Base-by-base conservation (phyloP, 2,329 filamentous ascomycete genomes). In the Talaromyces piceae region DNA sequence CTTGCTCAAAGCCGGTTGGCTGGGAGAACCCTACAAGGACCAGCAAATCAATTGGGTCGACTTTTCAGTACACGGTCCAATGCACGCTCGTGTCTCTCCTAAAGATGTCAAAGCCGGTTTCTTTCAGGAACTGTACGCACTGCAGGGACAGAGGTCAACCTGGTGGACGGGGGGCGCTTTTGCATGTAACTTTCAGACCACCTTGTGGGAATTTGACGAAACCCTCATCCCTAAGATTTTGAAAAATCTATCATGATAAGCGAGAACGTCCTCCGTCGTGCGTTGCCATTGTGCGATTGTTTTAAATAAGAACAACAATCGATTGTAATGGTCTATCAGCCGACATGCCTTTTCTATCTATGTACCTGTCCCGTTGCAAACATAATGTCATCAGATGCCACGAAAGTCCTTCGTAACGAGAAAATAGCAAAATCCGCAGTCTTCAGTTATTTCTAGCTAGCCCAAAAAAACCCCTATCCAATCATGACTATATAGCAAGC, bases 131-230 rank as follows among this genome's bases (percentile, higher is more conserved):
- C 56, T 68, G 31, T 69, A 71, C 30, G 62, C 37, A 61, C 58
- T 74, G 3, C 71, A 74, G 53, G 70, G 71, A 2, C 54, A 61
- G 28, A 57, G 61, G 8, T 65, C 61, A n/a, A 75, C 71, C 1
- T 74, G 62, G 58, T 74, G 49, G 33, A 51, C 49, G 3, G 49
- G 49, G 16, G 49, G 49, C 12, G 49, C 49, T 13, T 41, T 67
- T 49, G 71, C 72, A 0, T 71, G 68, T 12, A 60, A 61, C 22
- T 58, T 60, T 18, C 57, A 59, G 44, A 62, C 59, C 2, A 54
- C 55, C 12, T 30, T 60, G 16, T 58, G 59, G 59, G 49, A 59
- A 41, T 61, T 58, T 47, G 57, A 60, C 25, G 58, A 60, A 22
- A 53, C 54, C n/a, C 50, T 61, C 2, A 51, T 60, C 13, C 58